phyloP scores from a whole-genome alignment of 2,329 filamentous ascomycete species.

The Exophiala sp. region DNA sequence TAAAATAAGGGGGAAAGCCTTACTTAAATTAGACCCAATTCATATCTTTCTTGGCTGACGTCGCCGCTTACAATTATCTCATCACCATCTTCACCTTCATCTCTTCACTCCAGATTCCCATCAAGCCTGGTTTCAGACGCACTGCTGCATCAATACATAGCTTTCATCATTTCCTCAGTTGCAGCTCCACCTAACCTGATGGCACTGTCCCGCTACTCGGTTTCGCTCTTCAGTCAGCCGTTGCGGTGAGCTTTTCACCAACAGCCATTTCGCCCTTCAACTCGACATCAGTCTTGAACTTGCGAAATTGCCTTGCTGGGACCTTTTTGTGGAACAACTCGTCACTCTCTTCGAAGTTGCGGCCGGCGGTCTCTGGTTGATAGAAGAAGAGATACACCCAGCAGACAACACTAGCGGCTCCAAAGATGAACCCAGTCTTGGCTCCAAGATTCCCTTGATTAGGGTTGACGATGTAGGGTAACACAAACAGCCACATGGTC shows the following conservation, averaged over 20 bases:
- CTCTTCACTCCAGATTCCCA: no score
- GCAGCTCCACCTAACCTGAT: no score
- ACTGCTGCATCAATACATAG: no score
- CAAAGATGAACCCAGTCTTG: constrained; percentile 43
- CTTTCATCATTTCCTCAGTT: no score
- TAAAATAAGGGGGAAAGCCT: no score
- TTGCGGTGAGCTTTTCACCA: background rate
- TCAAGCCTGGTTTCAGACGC: no score
- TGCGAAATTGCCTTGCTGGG: constrained; percentile 29
- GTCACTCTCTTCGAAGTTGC: background rate
- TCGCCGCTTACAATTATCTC: no score
- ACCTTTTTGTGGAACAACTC: constrained; percentile 27
- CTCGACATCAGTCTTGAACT: background rate
- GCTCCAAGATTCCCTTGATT: constrained; percentile 38
- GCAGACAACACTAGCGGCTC: constrained; percentile 29
- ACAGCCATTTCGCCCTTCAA: background rate
- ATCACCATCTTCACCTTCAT: no score
- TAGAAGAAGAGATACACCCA: constrained; percentile 32
- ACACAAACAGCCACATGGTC: constrained; percentile 38
- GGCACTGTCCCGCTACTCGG: no score
- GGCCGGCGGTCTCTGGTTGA: constrained; percentile 42
- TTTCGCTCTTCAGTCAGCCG: no score
- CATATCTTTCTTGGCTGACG: no score
- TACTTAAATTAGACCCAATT: no score
- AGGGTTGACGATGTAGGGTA: constrained; percentile 37